phyloP scores from a whole-genome alignment of 441 rosid genomes.

The Cnidoscolus chayamansa region DNA sequence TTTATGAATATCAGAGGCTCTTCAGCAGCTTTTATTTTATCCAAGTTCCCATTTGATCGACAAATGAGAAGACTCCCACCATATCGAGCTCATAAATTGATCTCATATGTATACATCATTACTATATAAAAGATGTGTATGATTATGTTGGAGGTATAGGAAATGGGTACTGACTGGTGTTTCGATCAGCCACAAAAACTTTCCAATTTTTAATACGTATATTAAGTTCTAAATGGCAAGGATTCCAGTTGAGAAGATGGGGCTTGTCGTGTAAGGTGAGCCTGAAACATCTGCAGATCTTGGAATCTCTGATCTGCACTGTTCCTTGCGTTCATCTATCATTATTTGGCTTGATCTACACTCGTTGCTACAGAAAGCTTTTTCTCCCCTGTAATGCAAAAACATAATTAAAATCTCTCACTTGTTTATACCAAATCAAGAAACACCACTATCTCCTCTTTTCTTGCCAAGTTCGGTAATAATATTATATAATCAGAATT shows the following conservation, averaged over 20 bases:
- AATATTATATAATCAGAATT: too few relatives aligned
- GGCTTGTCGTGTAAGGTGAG: slow-evolving; percentile 42
- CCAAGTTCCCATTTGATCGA: too few relatives aligned
- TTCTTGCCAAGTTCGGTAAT: too few relatives aligned
- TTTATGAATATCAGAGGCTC: too few relatives aligned
- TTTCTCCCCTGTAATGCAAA: slow-evolving; percentile 51
- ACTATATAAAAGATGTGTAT: background rate
- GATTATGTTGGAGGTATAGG: background rate
- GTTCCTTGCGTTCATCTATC: slow-evolving; percentile 48
- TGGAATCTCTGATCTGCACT: slow-evolving; percentile 46
- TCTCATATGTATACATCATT: too few relatives aligned
- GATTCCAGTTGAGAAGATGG: slow-evolving; percentile 61
- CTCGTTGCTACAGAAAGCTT: slow-evolving; percentile 67
- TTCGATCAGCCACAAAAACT: too few relatives aligned
- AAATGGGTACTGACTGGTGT: background rate
- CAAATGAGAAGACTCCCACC: too few relatives aligned
- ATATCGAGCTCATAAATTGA: too few relatives aligned
- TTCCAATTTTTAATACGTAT: too few relatives aligned
- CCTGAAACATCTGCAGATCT: slow-evolving; percentile 38
- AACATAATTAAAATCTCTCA: background rate
- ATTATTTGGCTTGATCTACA: slow-evolving; percentile 57
- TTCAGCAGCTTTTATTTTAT: too few relatives aligned
- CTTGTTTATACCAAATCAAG: background rate
- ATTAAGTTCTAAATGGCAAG: slow-evolving; percentile 41
- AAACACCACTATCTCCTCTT: background rate